A percentile compares a stretch with the other conserved stretches of the same genome.
Evolutionary conservation across 768 basidiomycete species (phyloP).

Genomic region (Pisolithus marmoratus): DNA sequence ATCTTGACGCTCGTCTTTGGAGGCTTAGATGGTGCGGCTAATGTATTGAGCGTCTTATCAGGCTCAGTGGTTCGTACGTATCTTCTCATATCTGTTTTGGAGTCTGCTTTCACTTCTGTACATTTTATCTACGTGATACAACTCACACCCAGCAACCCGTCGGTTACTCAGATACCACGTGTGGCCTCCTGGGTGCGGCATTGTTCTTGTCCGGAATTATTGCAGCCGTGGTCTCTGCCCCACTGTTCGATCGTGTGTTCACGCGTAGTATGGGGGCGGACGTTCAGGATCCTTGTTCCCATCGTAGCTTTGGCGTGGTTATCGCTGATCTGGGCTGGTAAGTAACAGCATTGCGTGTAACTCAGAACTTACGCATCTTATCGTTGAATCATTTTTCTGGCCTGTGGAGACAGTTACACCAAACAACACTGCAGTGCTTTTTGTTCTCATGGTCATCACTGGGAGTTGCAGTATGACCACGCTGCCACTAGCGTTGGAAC

Average conservation of each 20-base stretch:
- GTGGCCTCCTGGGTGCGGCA: constrained; percentile 64
- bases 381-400: too few species aligned
- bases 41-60: constrained; percentile 59
- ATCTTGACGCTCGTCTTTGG: constrained; percentile 60
- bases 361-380: too few species aligned
- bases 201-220: constrained; percentile 70
- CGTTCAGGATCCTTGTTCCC: constrained; percentile 56
- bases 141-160: constrained; percentile 47
- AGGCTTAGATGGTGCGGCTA: constrained; percentile 57
- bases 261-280: constrained; percentile 63
- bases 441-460: constrained; percentile 60
- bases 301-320: constrained; percentile 61
- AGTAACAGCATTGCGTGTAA: constrained; percentile 8
- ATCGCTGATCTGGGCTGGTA: constrained; percentile 79
- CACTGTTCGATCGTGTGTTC: constrained; percentile 81
- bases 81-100: too few species aligned
- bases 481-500: constrained; percentile 72
- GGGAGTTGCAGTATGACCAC: constrained; percentile 62
- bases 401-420: constrained; percentile 44
- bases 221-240: constrained; percentile 61
- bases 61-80: constrained; percentile 61
- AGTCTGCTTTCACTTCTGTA: background rate
- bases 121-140: background rate
- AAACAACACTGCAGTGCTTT: constrained; percentile 55
- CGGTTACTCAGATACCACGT: constrained; percentile 62